Conservation (phyloP, 1,139 yeast species). For the Suhomyces wounanorum region DNA sequence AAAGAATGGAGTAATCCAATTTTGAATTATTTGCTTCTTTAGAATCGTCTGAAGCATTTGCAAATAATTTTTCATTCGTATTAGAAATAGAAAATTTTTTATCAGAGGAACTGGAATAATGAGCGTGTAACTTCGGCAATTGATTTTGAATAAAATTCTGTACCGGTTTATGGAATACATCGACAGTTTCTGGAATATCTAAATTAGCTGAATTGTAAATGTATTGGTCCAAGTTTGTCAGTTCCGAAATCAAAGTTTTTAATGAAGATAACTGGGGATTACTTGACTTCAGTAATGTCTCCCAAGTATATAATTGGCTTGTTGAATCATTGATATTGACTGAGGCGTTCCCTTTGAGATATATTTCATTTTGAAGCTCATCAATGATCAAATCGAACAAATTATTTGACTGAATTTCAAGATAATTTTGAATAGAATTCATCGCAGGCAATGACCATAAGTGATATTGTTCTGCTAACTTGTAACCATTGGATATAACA, state of each 20-base stretch:
- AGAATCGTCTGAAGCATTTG: neutral
- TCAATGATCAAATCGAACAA: conserved; percentile 74
- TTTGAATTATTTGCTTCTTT: conserved; percentile 17
- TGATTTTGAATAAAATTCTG: conserved; percentile 33
- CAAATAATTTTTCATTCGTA: conserved; percentile 4
- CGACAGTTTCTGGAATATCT: conserved; percentile 55
- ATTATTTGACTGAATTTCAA: conserved; percentile 63
- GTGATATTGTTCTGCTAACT: conserved; percentile 57
- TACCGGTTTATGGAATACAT: conserved; percentile 48
- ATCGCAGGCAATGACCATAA: conserved; percentile 67
- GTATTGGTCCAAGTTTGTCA: conserved; percentile 56
- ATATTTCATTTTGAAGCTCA: conserved; percentile 73
- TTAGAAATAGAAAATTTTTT: conserved; percentile 3
- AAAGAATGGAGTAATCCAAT: conserved; percentile 32
- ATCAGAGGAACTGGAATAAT: conserved; percentile 21
- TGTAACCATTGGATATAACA: conserved; percentile 57
- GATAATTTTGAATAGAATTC: conserved; percentile 54
- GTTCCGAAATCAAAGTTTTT: conserved; percentile 37
- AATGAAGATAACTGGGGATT: conserved; percentile 39
- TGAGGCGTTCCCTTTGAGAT: conserved; percentile 45
- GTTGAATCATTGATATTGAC: conserved; percentile 4
- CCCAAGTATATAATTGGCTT: conserved; percentile 28
- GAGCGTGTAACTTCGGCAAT: conserved; percentile 36
- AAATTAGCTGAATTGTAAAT: conserved; percentile 58
- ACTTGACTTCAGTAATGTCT: conserved; percentile 27